Conservation (phyloP, 306 rosid genomes). For the Quercus suber region DNA sequence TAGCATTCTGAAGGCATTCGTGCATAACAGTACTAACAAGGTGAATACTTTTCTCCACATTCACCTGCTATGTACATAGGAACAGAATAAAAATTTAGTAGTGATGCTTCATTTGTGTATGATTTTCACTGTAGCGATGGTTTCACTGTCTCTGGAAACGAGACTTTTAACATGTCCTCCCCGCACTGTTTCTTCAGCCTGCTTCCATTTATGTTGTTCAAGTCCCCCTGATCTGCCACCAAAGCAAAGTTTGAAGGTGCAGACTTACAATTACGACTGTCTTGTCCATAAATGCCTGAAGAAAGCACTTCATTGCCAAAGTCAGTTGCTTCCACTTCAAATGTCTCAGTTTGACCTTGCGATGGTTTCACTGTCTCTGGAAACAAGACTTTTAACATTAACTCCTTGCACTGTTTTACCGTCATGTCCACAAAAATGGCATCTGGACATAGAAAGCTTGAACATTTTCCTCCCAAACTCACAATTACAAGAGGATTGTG, state of each 20-base stretch:
- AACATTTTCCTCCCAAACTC: slow-evolving; percentile 10
- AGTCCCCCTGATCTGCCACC: not conserved
- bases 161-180: slow-evolving; percentile 16
- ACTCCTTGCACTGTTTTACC: slow-evolving; percentile 3
- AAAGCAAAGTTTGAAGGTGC: slow-evolving; percentile 5
- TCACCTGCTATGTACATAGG: not conserved
- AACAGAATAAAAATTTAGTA: not conserved
- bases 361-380: slow-evolving; percentile 11
- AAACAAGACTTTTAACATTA: slow-evolving; percentile 27
- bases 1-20: not conserved
- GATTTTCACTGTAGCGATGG: not conserved
- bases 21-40: not conserved
- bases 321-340: not conserved
- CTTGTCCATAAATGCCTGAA: not conserved
- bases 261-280: not conserved
- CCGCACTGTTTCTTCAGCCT: not conserved
- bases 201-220: not conserved
- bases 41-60: not conserved
- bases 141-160: slow-evolving; percentile 29
- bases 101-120: not conserved
- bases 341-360: not conserved
- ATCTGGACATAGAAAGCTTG: slow-evolving; percentile 21
- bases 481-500: slow-evolving; percentile 53
- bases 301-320: slow-evolving; percentile 3
- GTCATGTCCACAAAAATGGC: slow-evolving; percentile 40